Percentiles rank a stretch among this genome's conserved stretches.
These are phyloP conservation scores for Lachancea fermentati DNA, from an alignment of 805 yeast species.

Conservation along the genomic window DNA sequence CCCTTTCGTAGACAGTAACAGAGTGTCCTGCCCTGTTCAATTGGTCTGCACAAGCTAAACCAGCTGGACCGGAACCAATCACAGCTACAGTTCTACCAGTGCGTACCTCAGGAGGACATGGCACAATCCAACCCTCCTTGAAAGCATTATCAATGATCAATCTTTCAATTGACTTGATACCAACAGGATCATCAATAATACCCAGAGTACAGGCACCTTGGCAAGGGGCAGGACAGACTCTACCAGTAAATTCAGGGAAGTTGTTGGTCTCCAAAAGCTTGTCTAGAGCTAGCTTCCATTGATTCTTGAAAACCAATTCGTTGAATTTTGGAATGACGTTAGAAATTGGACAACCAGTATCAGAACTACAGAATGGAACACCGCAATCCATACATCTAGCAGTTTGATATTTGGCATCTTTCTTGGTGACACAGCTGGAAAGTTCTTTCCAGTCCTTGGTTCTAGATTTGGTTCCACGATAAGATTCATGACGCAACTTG, in stretches of 20 bases:
- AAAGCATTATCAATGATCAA: conserved; percentile 95
- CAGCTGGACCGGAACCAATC: conserved; percentile 97
- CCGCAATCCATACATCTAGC: conserved; percentile 99
- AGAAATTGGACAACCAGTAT: conserved; percentile 96
- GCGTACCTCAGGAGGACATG: conserved; percentile 69
- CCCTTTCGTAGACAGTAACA: conserved; percentile 88
- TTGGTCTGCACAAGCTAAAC: conserved; percentile 95
- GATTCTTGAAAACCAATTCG: conserved; percentile 88
- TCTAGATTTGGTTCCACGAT: conserved; percentile 72
- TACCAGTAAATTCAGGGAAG: conserved; percentile 97
- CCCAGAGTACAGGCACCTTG: conserved; percentile 96
- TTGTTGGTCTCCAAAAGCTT: conserved; percentile 92
- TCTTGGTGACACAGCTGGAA: conserved; percentile 71
- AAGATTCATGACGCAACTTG: conserved; percentile 79
- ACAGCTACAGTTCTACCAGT: conserved; percentile 83
- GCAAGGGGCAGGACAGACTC: conserved; percentile 99
- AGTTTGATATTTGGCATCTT: conserved; percentile 84
- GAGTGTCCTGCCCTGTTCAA: conserved; percentile 91
- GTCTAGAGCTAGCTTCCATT: conserved; percentile 92
- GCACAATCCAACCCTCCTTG: conserved; percentile 94
- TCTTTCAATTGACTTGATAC: conserved; percentile 92
- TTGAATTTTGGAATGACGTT: conserved; percentile 98
- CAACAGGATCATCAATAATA: conserved; percentile 90
- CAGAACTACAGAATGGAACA: conserved; percentile 97
- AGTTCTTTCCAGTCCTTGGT: conserved; percentile 90